phyloP scores from a whole-genome alignment of 768 basidiomycete genomes.

The Kwoniella bestiolae region DNA sequence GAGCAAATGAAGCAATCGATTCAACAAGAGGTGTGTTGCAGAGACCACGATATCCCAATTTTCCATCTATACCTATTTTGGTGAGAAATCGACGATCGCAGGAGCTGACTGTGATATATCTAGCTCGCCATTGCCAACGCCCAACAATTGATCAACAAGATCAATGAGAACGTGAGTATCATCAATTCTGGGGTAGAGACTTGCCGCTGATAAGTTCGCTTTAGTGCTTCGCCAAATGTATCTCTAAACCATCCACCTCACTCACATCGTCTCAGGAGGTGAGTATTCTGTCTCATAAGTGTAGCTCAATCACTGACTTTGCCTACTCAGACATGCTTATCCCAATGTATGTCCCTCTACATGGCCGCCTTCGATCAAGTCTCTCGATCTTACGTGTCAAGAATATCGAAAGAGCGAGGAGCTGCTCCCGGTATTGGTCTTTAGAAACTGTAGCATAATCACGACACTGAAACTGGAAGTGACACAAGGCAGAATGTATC shows the following conservation, averaged over 20 bases:
- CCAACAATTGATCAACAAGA: conserved; percentile 57
- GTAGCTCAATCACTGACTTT: not conserved
- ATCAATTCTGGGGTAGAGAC: not conserved
- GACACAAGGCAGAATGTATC: conserved; percentile 4
- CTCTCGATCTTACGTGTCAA: conserved; percentile 51
- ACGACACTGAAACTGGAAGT: not conserved
- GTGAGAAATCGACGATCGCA: not conserved
- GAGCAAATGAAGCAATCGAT: conserved; percentile 58
- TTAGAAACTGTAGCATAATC: conserved; percentile 13
- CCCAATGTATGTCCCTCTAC: conserved; percentile 56
- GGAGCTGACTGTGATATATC: not conserved
- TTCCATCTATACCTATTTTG: too few species aligned
- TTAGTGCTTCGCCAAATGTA: conserved; percentile 56
- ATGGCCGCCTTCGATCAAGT: conserved; percentile 57
- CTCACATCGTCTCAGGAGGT: conserved; percentile 55
- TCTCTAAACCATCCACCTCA: conserved; percentile 49
- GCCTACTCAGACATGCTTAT: conserved; percentile 49
- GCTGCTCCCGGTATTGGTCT: conserved; percentile 20
- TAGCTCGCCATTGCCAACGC: conserved; percentile 56
- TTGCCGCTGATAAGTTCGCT: not conserved
- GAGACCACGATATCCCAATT: too few species aligned
- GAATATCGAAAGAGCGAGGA: conserved; percentile 51
- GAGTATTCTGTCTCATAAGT: conserved; percentile 8
- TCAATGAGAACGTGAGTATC: conserved; percentile 56
- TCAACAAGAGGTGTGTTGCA: conserved; percentile 45